Evolutionary conservation across 306 rosid genomes (phyloP).

Genomic region (Quercus aquifolioides): DNA sequence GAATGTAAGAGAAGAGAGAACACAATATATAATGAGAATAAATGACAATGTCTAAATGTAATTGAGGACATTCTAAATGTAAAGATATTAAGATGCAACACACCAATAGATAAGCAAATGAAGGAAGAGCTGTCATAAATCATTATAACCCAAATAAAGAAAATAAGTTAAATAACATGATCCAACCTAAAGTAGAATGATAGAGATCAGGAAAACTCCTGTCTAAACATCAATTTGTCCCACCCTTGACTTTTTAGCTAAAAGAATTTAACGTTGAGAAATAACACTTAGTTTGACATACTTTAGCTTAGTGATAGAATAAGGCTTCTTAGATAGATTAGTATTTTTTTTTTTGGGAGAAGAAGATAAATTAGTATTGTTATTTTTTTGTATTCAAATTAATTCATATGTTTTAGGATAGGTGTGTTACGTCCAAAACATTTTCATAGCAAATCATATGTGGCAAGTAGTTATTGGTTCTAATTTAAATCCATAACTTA

Average conservation of each 20-base stretch:
- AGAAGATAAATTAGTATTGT: no score
- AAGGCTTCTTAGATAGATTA: no score
- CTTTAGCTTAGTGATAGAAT: no score
- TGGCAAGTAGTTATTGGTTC: no score
- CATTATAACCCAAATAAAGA: not conserved
- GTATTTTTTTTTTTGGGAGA: no score
- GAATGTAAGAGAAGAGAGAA: constrained; percentile 3
- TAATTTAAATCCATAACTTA: no score
- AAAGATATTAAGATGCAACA: not conserved
- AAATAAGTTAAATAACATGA: not conserved
- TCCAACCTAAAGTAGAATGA: not conserved
- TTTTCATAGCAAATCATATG: no score
- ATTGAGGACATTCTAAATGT: not conserved
- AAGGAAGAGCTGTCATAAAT: not conserved
- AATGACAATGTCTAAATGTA: not conserved
- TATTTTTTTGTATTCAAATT: no score
- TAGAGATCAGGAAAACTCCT: constrained; percentile 6
- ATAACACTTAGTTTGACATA: not conserved
- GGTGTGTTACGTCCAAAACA: no score
- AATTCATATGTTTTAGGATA: no score
- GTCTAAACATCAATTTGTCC: not conserved
- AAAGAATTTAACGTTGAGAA: not conserved
- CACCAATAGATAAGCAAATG: not conserved
- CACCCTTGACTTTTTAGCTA: not conserved
- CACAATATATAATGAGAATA: not conserved